A percentile compares a stretch with the other conserved stretches of the same genome.
Conservation (phyloP, 371 early-diverging fungal species). For the Blyttiomyces sp. region DNA sequence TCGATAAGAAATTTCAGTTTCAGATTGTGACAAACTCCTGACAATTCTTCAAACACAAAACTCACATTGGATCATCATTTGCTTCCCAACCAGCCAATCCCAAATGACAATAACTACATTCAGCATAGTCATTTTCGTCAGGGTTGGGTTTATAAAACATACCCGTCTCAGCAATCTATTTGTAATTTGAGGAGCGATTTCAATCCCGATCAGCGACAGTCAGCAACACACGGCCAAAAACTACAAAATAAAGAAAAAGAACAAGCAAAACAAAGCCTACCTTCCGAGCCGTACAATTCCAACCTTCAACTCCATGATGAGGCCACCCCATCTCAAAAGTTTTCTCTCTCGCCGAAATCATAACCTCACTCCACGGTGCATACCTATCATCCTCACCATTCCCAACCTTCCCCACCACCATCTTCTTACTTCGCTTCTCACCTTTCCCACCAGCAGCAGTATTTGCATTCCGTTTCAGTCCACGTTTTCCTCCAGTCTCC, state of each 20-base stretch:
- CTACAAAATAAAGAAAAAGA: not conserved
- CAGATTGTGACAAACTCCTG: too few species aligned
- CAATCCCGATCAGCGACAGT: not conserved
- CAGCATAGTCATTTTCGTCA: constrained; percentile 16
- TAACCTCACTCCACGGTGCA: too few species aligned
- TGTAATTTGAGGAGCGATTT: too few species aligned
- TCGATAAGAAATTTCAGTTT: too few species aligned
- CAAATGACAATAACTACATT: constrained; percentile 17
- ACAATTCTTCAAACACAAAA: too few species aligned
- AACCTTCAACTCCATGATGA: not conserved
- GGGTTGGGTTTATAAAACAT: constrained; percentile 3
- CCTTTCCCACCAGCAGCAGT: too few species aligned
- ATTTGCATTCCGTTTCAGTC: too few species aligned
- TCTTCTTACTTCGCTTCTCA: too few species aligned
- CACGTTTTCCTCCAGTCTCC: too few species aligned
- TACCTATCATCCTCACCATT: too few species aligned
- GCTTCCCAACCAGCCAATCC: constrained; percentile 21
- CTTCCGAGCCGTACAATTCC: not conserved
- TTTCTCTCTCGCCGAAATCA: not conserved
- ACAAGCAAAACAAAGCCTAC: not conserved
- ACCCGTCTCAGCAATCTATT: constrained; percentile 8
- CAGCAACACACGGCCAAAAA: not conserved
- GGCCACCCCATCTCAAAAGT: not conserved
- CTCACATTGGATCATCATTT: constrained; percentile 16
- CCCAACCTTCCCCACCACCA: too few species aligned